Conservation (phyloP, 805 yeast species). For the Nakazawaea sp. region DNA sequence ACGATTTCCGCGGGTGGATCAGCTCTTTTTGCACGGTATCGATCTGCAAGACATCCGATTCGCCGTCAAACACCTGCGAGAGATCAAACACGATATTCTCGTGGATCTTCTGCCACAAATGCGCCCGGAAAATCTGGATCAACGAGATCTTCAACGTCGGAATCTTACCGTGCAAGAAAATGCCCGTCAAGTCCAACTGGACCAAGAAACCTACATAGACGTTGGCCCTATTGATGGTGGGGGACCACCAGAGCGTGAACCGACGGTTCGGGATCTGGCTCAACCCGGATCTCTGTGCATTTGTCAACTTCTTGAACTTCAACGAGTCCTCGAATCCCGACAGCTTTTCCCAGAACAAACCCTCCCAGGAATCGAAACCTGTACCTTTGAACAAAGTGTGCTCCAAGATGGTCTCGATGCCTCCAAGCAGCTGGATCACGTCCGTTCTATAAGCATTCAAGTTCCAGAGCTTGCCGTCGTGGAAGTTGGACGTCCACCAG, state of each 20-base stretch:
- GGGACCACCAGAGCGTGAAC: conserved; percentile 99
- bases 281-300: conserved; percentile 95
- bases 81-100: conserved; percentile 91
- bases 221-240: conserved; percentile 95
- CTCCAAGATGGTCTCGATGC: conserved; percentile 91
- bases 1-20: conserved; percentile 95
- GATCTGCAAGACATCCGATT: conserved; percentile 73
- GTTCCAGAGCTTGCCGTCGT: conserved; percentile 96
- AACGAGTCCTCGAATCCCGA: conserved; percentile 95
- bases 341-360: conserved; percentile 96
- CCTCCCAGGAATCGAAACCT: conserved; percentile 98
- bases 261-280: conserved; percentile 97
- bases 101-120: conserved; percentile 98
- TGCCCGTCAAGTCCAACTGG: conserved; percentile 93
- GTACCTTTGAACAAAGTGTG: conserved; percentile 95
- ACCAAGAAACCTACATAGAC: conserved; percentile 97
- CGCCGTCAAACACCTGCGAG: conserved; percentile 87
- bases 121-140: conserved; percentile 95
- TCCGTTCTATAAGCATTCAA: conserved; percentile 88
- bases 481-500: conserved; percentile 94
- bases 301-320: conserved; percentile 90
- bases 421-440: conserved; percentile 95
- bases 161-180: conserved; percentile 93
- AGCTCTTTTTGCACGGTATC: conserved; percentile 86
- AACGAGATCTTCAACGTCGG: conserved; percentile 94